Conservation (phyloP, 495 filamentous ascomycete species). For the Pyrenopolyporus hunteri region DNA sequence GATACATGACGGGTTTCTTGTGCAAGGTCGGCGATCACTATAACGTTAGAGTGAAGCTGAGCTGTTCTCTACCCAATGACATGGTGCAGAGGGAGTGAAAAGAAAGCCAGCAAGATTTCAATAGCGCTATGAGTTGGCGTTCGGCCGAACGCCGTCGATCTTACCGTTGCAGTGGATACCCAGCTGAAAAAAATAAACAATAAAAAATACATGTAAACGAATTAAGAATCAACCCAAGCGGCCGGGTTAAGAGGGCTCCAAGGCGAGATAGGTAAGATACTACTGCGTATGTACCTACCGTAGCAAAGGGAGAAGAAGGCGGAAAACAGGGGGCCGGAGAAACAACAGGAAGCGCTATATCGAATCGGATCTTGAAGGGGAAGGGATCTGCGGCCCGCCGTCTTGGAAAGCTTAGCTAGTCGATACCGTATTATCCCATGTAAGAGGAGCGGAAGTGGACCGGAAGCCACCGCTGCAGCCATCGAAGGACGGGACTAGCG, state of each 20-base stretch:
- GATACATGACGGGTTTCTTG: slow-evolving; percentile 14
- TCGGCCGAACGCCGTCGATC: slow-evolving; percentile 8
- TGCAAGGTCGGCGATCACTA: slow-evolving; percentile 35
- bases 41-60: slow-evolving; percentile 28
- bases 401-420: slow-evolving; percentile 12
- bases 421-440: not conserved
- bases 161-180: slow-evolving; percentile 23
- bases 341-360: not conserved
- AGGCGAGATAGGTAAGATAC: not conserved
- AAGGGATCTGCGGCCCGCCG: slow-evolving; percentile 31
- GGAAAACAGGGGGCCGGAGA: not conserved
- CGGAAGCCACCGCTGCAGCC: slow-evolving; percentile 31
- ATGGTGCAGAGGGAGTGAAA: slow-evolving; percentile 5
- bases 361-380: slow-evolving; percentile 12
- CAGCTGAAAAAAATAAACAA: slow-evolving; percentile 21
- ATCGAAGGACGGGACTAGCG: slow-evolving; percentile 14
- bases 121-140: slow-evolving; percentile 28
- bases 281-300: too few relatives aligned
- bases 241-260: not conserved
- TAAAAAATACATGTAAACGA: not conserved
- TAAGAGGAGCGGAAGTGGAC: slow-evolving; percentile 16
- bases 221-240: too few relatives aligned
- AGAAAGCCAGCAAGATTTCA: slow-evolving; percentile 17
- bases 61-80: slow-evolving; percentile 1
- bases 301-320: not conserved